These are phyloP conservation scores for Alternaria postmessia DNA, from an alignment of 2,329 filamentous ascomycete genomes.

Conservation along the genomic window DNA sequence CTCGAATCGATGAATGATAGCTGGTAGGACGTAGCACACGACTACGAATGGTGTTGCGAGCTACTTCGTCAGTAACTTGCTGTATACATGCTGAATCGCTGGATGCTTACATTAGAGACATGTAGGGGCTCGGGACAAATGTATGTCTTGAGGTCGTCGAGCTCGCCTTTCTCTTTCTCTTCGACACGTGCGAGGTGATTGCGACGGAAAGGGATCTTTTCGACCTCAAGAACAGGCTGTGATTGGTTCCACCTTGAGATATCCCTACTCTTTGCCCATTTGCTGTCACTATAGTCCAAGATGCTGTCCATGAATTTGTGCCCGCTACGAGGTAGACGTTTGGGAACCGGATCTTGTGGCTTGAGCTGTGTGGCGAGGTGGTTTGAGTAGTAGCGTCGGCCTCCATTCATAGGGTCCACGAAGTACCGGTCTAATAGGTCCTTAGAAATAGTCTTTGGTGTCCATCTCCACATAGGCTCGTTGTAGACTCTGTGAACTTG, in stretches of 20 bases:
- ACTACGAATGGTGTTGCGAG: slow-evolving; percentile 74
- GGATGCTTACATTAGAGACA: slow-evolving; percentile 73
- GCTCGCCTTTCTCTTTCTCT: slow-evolving; percentile 61
- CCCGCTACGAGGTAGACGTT: slow-evolving; percentile 55
- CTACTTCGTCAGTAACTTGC: slow-evolving; percentile 52
- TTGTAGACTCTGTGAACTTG: slow-evolving; percentile 56
- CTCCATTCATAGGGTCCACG: slow-evolving; percentile 65
- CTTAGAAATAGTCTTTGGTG: slow-evolving; percentile 47
- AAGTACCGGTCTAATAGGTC: slow-evolving; percentile 61
- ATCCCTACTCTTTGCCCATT: slow-evolving; percentile 69
- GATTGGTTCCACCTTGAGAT: slow-evolving; percentile 63
- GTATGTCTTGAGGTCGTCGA: slow-evolving; percentile 64
- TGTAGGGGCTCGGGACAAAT: slow-evolving; percentile 79
- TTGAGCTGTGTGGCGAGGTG: slow-evolving; percentile 61
- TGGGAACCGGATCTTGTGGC: slow-evolving; percentile 71
- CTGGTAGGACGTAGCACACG: slow-evolving; percentile 79
- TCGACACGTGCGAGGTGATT: slow-evolving; percentile 76
- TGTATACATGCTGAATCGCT: neutral
- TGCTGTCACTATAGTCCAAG: slow-evolving; percentile 82
- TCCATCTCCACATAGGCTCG: slow-evolving; percentile 57
- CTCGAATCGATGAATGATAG: slow-evolving; percentile 85
- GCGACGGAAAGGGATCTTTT: slow-evolving; percentile 77
- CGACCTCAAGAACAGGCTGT: slow-evolving; percentile 83
- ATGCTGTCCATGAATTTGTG: slow-evolving; percentile 64
- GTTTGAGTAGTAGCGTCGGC: slow-evolving; percentile 65